phyloP scores from a whole-genome alignment of 164 flowering plant genomes.

The Vitis rotundifolia region DNA sequence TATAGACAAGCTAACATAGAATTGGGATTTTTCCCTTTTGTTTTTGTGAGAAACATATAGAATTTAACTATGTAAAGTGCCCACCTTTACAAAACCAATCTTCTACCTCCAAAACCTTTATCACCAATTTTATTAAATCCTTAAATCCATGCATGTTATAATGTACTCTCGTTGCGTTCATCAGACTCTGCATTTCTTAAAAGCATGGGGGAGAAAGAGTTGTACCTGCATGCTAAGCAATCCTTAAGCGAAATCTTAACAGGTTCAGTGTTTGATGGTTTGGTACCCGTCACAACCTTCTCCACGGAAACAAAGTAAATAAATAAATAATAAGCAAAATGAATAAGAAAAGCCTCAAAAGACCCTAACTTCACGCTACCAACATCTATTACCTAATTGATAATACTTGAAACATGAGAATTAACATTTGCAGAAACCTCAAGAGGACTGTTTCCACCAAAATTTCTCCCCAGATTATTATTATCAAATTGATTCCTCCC shows the following conservation, averaged over 20 bases:
- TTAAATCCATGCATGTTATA: too few relatives aligned
- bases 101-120: too few relatives aligned
- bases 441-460: not conserved
- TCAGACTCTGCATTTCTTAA: not conserved
- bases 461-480: not conserved
- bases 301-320: slow-evolving; percentile 15
- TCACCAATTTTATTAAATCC: too few relatives aligned
- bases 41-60: too few relatives aligned
- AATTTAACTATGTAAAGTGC: too few relatives aligned
- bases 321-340: not conserved
- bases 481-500: not conserved
- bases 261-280: slow-evolving; percentile 52
- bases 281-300: slow-evolving; percentile 39
- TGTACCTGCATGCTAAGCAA: slow-evolving; percentile 96
- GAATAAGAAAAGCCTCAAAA: not conserved
- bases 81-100: too few relatives aligned
- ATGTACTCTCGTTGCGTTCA: too few relatives aligned
- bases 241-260: slow-evolving; percentile 93
- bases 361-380: not conserved
- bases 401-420: not conserved
- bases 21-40: too few relatives aligned
- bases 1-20: too few relatives aligned
- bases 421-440: too few relatives aligned
- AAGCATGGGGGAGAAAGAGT: not conserved
- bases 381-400: not conserved